These are phyloP conservation scores for Colletotrichum eleusines DNA, from an alignment of 2,329 filamentous ascomycete genomes.

Conservation along the genomic window DNA sequence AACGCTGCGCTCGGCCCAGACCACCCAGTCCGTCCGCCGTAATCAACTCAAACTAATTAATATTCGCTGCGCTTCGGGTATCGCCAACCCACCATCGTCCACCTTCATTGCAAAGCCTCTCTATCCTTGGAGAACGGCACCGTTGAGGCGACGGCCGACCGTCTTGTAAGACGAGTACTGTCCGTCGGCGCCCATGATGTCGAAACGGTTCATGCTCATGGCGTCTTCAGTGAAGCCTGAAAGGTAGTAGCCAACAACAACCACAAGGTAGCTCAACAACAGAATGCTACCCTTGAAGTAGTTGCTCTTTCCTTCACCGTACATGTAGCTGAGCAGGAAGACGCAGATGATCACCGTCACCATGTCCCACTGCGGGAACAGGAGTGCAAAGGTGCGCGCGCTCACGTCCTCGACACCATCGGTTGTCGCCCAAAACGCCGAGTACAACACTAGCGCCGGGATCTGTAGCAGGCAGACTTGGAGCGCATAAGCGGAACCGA, in stretches of 20 bases:
- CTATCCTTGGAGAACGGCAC: conserved; percentile 48
- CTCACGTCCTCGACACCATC: conserved; percentile 56
- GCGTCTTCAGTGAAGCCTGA: conserved; percentile 68
- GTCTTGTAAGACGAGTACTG: conserved; percentile 66
- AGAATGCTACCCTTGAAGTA: conserved; percentile 99
- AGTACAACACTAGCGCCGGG: conserved; percentile 91
- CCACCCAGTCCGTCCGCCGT: neutral
- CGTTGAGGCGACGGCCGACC: conserved; percentile 60
- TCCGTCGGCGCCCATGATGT: conserved; percentile 64
- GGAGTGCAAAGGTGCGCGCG: conserved; percentile 81
- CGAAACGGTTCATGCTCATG: conserved; percentile 63
- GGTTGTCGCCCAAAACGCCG: conserved; percentile 72
- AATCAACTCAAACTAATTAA: conserved; percentile 24
- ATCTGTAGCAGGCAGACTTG: conserved; percentile 97
- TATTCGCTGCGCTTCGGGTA: conserved; percentile 17
- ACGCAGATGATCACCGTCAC: conserved; percentile 96
- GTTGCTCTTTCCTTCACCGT: conserved; percentile 98
- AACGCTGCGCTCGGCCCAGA: conserved; percentile 1
- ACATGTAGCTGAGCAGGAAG: conserved; percentile 96
- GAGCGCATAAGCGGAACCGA: conserved; percentile 94
- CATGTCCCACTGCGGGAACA: conserved; percentile 99
- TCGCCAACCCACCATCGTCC: neutral
- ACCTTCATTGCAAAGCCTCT: neutral
- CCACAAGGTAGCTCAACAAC: conserved; percentile 91
- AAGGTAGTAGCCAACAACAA: conserved; percentile 92